Evolutionary conservation across 192 early-diverging fungal genomes (phyloP).

Genomic region (Allomyces macrogynus): DNA sequence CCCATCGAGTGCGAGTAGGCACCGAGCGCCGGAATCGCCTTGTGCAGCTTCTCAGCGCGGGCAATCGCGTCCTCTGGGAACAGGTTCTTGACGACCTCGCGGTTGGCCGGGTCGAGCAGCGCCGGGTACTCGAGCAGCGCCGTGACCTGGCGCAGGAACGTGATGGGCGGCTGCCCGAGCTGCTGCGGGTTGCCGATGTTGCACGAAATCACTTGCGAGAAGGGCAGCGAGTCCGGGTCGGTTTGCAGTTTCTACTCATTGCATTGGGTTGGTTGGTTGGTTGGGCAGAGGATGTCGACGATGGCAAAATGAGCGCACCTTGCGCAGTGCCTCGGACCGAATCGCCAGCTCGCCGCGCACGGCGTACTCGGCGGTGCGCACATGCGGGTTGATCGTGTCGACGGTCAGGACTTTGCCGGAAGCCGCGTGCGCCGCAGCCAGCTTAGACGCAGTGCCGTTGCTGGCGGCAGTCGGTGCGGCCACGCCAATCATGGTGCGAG

Average conservation of each 20-base stretch:
- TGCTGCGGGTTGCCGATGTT: conserved; percentile 93
- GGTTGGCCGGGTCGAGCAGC: conserved; percentile 35
- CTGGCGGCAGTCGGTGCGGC: too few species aligned
- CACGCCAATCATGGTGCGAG: too few species aligned
- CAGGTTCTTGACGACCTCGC: conserved; percentile 22
- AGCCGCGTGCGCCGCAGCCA: too few species aligned
- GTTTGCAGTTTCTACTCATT: not conserved
- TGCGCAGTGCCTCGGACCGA: conserved; percentile 59
- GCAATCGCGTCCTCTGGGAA: conserved; percentile 74
- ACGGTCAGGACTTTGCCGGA: conserved; percentile 39
- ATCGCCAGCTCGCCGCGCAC: conserved; percentile 91
- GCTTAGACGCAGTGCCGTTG: too few species aligned
- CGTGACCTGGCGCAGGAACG: conserved; percentile 88
- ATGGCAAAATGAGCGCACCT: conserved; percentile 12
- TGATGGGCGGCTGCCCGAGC: conserved; percentile 73
- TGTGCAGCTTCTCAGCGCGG: conserved; percentile 53
- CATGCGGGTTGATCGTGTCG: conserved; percentile 48
- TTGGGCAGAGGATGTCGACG: too few species aligned
- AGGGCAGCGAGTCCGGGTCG: conserved; percentile 26
- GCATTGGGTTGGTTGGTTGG: not conserved
- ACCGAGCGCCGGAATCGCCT: conserved; percentile 53
- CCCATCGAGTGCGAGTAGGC: conserved; percentile 94
- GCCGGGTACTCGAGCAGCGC: conserved; percentile 80
- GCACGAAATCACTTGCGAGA: conserved; percentile 47
- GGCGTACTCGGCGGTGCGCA: conserved; percentile 73